These are phyloP conservation scores for Dendrocalamus latiflorus DNA, from an alignment of 202 grass and related monocot species.

Conservation along the genomic window DNA sequence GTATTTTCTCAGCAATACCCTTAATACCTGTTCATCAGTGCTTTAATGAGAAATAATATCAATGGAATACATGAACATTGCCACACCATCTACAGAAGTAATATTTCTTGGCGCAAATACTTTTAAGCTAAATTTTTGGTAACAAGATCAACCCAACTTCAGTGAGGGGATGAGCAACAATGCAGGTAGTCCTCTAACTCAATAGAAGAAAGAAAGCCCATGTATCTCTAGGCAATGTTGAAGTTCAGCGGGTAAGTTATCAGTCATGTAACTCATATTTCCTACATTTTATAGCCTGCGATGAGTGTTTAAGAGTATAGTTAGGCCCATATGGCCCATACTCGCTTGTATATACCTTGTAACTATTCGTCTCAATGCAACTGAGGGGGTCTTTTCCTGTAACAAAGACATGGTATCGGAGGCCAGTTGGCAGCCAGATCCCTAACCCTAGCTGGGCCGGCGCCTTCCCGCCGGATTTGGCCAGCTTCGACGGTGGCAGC, in stretches of 20 bases:
- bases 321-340: no score
- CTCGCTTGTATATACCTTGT: no score
- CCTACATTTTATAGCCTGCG: background rate
- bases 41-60: slow-evolving; percentile 24
- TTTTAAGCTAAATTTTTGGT: background rate
- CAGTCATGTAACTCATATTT: background rate
- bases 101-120: background rate
- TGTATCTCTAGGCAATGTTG: background rate
- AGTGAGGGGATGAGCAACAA: background rate
- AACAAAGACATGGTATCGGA: no score
- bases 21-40: slow-evolving; percentile 57
- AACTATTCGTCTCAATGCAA: no score
- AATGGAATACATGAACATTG: background rate
- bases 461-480: no score
- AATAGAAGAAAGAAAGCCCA: background rate
- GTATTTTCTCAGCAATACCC: slow-evolving; percentile 42
- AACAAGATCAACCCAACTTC: slow-evolving; percentile 4
- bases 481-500: no score
- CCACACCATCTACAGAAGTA: background rate
- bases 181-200: background rate
- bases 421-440: no score
- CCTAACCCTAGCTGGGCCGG: no score
- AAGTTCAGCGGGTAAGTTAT: background rate
- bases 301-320: no score
- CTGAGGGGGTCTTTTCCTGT: no score